Evolutionary conservation across 2,329 filamentous ascomycete species (phyloP), one percentile per base, ranked within the genome.

Genomic region (Neonectria sp.): DNA sequence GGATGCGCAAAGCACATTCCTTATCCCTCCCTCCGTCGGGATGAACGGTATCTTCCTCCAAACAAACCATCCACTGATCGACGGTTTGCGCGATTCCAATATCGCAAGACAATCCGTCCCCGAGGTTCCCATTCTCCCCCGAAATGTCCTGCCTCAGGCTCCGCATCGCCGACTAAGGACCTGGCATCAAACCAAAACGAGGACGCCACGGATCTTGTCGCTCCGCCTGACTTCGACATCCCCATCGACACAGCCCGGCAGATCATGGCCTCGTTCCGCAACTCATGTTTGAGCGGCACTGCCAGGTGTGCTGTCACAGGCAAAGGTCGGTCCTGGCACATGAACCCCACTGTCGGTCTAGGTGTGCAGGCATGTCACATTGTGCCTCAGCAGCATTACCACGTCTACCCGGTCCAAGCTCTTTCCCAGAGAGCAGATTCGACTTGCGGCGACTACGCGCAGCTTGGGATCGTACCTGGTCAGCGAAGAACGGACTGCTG

Each of bases 331-430:
- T 56, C 68, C 2, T 71, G 65, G 69, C 68, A 62, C 33, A 9
- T 45, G 4, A 29, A 24, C 8, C 62, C 58, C 3, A 24, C 51
- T 15, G 51, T 68, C 9, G 71, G 71, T 3, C 70, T 67, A 8
- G 67, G 17, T 9, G n/a, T 73, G 11, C 64, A 73, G 29, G 68
- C 67, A 1, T 73, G 68, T 37, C 68, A 73, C 33, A 66, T 73
- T 46, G 58, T 73, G 11, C 70, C 70, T 24, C 68, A 68, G 61
- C 60, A 71, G 27, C 70, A 73, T 55, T 72, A 69, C 37, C 61
- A 72, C 35, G 15, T 71, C 25, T 72, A 71, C 70, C 70, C 12
- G 12, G 48, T 24, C 45, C 35, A 11, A 21, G 2, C n/a, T 21
- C 6, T 33, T 17, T 6, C 24, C 5, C 17, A 61, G 15, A 48